Conservation (phyloP, 805 yeast species). For the Sungouiozyma intestinalis region DNA sequence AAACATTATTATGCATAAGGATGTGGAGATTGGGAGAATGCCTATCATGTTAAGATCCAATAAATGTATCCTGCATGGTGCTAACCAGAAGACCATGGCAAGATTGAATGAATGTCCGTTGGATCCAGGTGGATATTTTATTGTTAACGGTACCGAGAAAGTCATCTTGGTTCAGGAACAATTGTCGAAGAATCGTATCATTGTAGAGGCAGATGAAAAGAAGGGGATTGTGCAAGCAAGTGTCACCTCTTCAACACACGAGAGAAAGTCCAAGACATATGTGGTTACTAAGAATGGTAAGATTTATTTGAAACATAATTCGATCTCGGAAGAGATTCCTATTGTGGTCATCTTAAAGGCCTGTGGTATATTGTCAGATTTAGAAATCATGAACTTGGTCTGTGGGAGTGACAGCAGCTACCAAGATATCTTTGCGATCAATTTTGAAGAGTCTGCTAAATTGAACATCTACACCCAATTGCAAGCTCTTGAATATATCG, state of each 20-base stretch:
- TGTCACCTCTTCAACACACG: conserved; percentile 96
- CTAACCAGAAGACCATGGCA: conserved; percentile 79
- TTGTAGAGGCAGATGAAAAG: conserved; percentile 94
- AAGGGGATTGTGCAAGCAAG: conserved; percentile 93
- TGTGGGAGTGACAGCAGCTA: conserved; percentile 83
- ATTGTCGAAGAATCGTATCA: conserved; percentile 90
- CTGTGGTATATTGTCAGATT: conserved; percentile 85
- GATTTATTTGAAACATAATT: conserved; percentile 87
- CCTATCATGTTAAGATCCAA: conserved; percentile 96
- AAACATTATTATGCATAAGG: conserved; percentile 80
- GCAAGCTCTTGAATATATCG: conserved; percentile 87
- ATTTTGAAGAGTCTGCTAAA: conserved; percentile 87
- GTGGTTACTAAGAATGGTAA: conserved; percentile 86
- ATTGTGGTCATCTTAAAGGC: conserved; percentile 90
- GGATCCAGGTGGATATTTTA: conserved; percentile 98
- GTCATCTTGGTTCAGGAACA: conserved; percentile 96
- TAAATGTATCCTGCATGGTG: conserved; percentile 77
- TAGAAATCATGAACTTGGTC: conserved; percentile 86
- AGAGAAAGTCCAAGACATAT: conserved; percentile 93
- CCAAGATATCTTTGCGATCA: conserved; percentile 87
- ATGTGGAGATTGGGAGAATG: conserved; percentile 93
- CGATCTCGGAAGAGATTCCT: conserved; percentile 90
- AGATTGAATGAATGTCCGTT: conserved; percentile 84
- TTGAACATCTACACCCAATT: conserved; percentile 81
- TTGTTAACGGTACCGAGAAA: conserved; percentile 96